Base-by-base conservation (phyloP, 257 asterid species). In the Anisodus tanguticus region DNA sequence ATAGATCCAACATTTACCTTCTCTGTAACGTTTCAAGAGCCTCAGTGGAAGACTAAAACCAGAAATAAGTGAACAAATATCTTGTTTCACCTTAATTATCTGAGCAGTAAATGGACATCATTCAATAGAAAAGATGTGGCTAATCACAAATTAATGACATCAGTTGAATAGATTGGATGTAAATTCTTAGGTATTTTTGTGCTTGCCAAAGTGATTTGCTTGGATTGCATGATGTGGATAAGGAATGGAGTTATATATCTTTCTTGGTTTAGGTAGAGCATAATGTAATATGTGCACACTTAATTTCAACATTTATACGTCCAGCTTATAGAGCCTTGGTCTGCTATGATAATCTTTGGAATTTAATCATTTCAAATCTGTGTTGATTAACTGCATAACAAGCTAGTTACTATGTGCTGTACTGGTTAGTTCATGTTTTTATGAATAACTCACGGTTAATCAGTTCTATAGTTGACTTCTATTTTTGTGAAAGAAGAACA, bases 211-310 rank as follows among this genome's bases (percentile, higher is more conserved):
- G 78, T 41, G 55, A 3, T 69, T 39, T 69, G 78, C 78, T 16
- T 69, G 78, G 78, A 41, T 17, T 39, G 78, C 78, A 16, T 69
- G 78, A 69, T 69, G 19, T 8, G 54, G 15, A 69, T 69, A 41
- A 13, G 78, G 8, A 41, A 69, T 69, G 54, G 11, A 69, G 55
- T 43, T 8, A 8, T 41, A 41, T 37, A 69, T 69, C 45, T 41
- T 8, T 41, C 15, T 69, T 39, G 53, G 13, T 69, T 17, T 31
- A 31, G 35, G 31, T 41, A 69, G 55, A 69, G 35, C 54, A 43
- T 69, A 39, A 16, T 41, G 78, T 41, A 35, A 69, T 69, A 17
- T 16, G 31, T 53, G 31, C 66, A 31, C 43, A 53, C 22, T 35
- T 8, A 7, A 26, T 77, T 77, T 16, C 66, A 77, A 54, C 31